Base-by-base conservation (phyloP, 2,329 filamentous ascomycete species). In the Venturia pyrina region DNA sequence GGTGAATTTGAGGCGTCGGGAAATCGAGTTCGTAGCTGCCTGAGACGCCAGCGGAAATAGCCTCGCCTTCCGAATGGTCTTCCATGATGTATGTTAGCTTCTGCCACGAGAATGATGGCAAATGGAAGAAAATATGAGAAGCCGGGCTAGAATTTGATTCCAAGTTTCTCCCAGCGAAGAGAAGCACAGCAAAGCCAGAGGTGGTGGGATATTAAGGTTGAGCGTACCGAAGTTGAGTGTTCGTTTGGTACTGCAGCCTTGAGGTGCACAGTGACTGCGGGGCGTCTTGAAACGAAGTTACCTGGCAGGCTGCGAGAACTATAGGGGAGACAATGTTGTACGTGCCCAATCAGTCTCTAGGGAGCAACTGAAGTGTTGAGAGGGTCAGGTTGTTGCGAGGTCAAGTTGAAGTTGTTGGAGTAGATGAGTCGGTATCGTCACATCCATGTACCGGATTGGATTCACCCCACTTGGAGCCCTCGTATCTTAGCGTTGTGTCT, bases 81-180 rank as follows among this genome's bases (percentile, higher is more conserved):
- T 59, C 53, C 53, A 59, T 59, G 53, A 15, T 59, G 53, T 59
- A 59, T 59, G 32, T 59, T 59, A 59, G 53, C 32, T 24, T 37
- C 5, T 53, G 48, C 24, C 28, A 11, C 21, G 24, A 10, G 10
- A 17, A 13, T 17, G 6, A 4, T 53, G 13, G 24, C 13, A 32
- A 60, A 8, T 21, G 11, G 28, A 44, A 40, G 57, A 15, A 44
- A 32, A 53, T 13, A 21, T 28, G 48, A 32, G 21, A 13, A 13
- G 7, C 8, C 5, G 11, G 6, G 1, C 19, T 50, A 50, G n/a
- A 7, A 50, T n/a, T n/a, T 50, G 46, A 53, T 10, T 53, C 2
- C 21, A 28, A 53, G 10, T 28, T 28, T 53, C 21, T 53, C 15
- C 48, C 21, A 15, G 37, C 37, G 37, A 40, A 15, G 37, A 2